phyloP scores from a whole-genome alignment of 768 basidiomycete genomes.

The Termitomyces sp. region DNA sequence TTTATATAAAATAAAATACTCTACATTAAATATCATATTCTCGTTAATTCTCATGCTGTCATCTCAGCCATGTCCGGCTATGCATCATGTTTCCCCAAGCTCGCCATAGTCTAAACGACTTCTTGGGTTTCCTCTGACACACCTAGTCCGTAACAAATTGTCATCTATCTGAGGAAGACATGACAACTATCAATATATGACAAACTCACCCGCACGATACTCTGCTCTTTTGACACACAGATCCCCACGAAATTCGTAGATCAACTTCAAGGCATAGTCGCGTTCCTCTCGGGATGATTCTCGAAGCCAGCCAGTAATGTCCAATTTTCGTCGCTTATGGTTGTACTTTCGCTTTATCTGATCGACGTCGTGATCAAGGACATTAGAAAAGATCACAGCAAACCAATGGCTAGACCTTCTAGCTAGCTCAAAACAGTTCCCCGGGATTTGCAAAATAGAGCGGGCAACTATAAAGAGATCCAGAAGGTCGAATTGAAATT shows the following conservation, averaged over 20 bases:
- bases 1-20: not conserved
- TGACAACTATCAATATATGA: not conserved
- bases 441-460: not conserved
- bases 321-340: not conserved
- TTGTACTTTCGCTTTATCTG: not conserved
- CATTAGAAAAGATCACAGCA: slow-evolving; percentile 5
- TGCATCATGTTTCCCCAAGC: no score
- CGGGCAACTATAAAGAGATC: slow-evolving; percentile 2
- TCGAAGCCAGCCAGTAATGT: not conserved
- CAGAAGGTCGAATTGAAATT: not conserved
- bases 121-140: not conserved
- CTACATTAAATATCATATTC: not conserved
- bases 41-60: not conserved
- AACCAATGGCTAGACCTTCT: slow-evolving; percentile 6
- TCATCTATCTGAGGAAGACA: not conserved
- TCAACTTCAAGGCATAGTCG: not conserved
- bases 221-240: not conserved
- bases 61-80: not conserved
- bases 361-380: not conserved
- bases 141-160: no score
- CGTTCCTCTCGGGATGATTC: not conserved
- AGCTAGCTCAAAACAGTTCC: not conserved
- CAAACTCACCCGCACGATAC: not conserved
- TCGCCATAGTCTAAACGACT: not conserved
- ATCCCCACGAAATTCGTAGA: not conserved